Conservation (phyloP, 306 rosid genomes). For the Begonia fuchsioides region DNA sequence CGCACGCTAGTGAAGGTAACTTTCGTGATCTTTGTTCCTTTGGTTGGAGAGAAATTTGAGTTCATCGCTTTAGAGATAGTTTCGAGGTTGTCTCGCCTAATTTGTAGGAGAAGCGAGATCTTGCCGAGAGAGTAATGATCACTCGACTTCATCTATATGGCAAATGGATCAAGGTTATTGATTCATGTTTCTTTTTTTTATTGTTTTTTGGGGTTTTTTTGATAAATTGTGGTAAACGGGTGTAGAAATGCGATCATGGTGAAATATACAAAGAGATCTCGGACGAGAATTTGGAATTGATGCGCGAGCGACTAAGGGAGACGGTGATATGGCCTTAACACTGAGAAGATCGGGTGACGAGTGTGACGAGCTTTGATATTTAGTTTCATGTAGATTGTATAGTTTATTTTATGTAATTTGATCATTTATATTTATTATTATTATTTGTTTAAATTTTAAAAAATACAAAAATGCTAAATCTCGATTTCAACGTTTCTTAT, state of each 20-base stretch:
- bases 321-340: constrained; percentile 97
- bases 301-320: constrained; percentile 87
- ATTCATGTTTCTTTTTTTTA: not conserved
- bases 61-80: no score
- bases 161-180: constrained; percentile 86
- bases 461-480: no score
- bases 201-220: no score
- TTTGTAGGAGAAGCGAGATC: constrained; percentile 68
- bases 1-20: constrained; percentile 69
- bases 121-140: constrained; percentile 96
- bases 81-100: no score
- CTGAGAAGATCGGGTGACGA: constrained; percentile 59
- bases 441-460: no score
- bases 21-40: not conserved
- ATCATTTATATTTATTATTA: no score
- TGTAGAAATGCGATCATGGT: constrained; percentile 82
- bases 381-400: no score
- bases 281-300: constrained; percentile 74
- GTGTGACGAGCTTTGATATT: no score
- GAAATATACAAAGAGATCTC: constrained; percentile 82
- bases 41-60: no score
- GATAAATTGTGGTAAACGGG: no score
- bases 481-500: no score
- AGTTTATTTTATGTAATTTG: no score
- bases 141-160: constrained; percentile 86